Evolutionary conservation across 208 protist species (phyloP).

Genomic region (Trypanosoma mega): DNA sequence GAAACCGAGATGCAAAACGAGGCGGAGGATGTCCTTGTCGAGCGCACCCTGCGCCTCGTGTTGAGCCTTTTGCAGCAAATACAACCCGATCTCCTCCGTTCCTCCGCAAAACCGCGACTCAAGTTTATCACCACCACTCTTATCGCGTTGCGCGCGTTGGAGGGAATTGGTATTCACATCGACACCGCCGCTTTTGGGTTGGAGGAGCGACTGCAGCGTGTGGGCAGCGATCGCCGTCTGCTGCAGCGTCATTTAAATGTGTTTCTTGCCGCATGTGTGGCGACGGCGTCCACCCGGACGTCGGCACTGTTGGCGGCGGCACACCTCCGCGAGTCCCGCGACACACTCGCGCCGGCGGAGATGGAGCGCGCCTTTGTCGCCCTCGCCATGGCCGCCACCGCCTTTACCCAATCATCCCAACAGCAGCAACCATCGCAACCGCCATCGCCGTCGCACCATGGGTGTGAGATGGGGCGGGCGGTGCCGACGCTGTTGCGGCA

Average conservation of each 20-base stretch:
- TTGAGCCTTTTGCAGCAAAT: constrained; percentile 5
- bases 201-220: constrained; percentile 30
- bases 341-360: constrained; percentile 24
- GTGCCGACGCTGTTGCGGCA: constrained; percentile 22
- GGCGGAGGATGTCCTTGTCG: no score
- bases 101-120: constrained; percentile 21
- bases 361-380: constrained; percentile 36
- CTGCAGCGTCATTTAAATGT: constrained; percentile 28
- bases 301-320: constrained; percentile 23
- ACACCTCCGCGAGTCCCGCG: constrained; percentile 30
- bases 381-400: constrained; percentile 25
- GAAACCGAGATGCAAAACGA: no score
- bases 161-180: constrained; percentile 13
- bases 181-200: constrained; percentile 9
- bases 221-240: constrained; percentile 27
- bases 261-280: constrained; percentile 32
- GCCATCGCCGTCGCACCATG: no score
- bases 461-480: no score
- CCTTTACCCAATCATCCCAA: constrained; percentile 24
- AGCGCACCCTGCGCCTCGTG: constrained; percentile 5
- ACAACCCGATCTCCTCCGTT: constrained; percentile 16
- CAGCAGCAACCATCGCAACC: constrained; percentile 15
- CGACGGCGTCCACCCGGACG: constrained; percentile 25
- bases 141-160: constrained; percentile 18
- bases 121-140: constrained; percentile 20